Conservation (phyloP, 306 rosid genomes). For the Elaeagnus macrophylla region DNA sequence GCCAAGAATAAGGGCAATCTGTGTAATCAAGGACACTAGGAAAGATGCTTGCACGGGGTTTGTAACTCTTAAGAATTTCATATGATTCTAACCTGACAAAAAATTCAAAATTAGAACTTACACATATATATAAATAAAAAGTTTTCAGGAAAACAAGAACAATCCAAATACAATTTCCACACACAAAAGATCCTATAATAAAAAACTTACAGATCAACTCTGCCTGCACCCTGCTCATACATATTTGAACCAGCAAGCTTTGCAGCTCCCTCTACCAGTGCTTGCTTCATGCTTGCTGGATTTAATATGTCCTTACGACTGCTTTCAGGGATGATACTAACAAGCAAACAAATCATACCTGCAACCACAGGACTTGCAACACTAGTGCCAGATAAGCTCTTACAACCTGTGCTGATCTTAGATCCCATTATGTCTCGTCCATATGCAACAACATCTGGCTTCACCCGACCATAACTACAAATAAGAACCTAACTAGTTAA, state of each 20-base stretch:
- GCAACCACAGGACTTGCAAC: slow-evolving; percentile 99
- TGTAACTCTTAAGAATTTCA: slow-evolving; percentile 77
- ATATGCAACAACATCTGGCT: slow-evolving; percentile 96
- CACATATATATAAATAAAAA: slow-evolving; percentile 1
- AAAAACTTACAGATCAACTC: slow-evolving; percentile 83
- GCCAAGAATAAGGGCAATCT: slow-evolving; percentile 95
- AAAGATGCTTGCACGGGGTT: slow-evolving; percentile 87
- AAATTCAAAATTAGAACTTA: slow-evolving; percentile 16
- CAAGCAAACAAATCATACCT: slow-evolving; percentile 93
- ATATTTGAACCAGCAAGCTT: slow-evolving; percentile 81
- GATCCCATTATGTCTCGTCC: slow-evolving; percentile 99
- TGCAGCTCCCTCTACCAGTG: slow-evolving; percentile 94
- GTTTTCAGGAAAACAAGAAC: slow-evolving; percentile 1
- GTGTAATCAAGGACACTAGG: slow-evolving; percentile 79
- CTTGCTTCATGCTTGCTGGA: slow-evolving; percentile 99
- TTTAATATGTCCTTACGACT: slow-evolving; percentile 58
- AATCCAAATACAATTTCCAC: not conserved
- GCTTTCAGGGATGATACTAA: slow-evolving; percentile 74
- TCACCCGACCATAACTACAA: slow-evolving; percentile 84
- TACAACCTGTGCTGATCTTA: slow-evolving; percentile 87
- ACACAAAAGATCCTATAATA: slow-evolving; percentile 2
- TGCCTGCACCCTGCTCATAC: slow-evolving; percentile 98
- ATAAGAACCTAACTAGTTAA: slow-evolving; percentile 7
- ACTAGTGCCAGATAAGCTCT: slow-evolving; percentile 95
- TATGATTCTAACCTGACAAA: slow-evolving; percentile 84